A percentile compares a stretch with the other conserved stretches of the same genome.
Conservation (phyloP, 192 early-diverging fungal genomes). For the Chytriomyces sp. region DNA sequence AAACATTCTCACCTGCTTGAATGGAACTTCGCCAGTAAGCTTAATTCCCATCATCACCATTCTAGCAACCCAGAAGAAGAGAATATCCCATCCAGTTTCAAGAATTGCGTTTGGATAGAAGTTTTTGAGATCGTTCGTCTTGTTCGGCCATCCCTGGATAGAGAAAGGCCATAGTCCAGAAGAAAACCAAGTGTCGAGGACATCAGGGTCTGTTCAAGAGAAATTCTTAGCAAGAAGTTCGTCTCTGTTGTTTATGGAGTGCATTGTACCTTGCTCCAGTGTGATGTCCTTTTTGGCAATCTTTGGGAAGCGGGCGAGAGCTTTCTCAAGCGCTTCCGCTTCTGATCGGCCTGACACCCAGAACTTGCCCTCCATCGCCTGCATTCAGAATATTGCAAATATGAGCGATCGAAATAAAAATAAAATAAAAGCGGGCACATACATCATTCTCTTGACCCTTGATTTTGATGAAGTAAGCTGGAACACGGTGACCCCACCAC, state of each 20-base stretch:
- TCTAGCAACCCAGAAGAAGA: slow-evolving; percentile 99
- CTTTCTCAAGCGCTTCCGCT: slow-evolving; percentile 76
- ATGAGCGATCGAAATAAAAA: slow-evolving; percentile 7
- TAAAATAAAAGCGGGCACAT: slow-evolving; percentile 20
- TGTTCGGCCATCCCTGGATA: slow-evolving; percentile 94
- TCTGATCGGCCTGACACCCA: slow-evolving; percentile 89
- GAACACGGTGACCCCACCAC: slow-evolving; percentile 99
- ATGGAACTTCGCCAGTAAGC: slow-evolving; percentile 93
- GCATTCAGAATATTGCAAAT: slow-evolving; percentile 3
- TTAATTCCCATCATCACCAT: slow-evolving; percentile 99
- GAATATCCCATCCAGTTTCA: slow-evolving; percentile 98
- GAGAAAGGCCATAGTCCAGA: slow-evolving; percentile 99
- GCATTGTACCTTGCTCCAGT: slow-evolving; percentile 73
- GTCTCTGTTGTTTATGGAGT: neutral
- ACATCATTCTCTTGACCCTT: slow-evolving; percentile 48
- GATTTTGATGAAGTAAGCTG: slow-evolving; percentile 92
- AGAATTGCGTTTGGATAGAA: slow-evolving; percentile 93
- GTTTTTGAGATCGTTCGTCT: slow-evolving; percentile 79
- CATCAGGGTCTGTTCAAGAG: slow-evolving; percentile 76
- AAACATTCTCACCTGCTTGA: slow-evolving; percentile 59
- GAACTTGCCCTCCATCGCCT: slow-evolving; percentile 64
- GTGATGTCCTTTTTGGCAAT: slow-evolving; percentile 67
- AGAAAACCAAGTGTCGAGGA: slow-evolving; percentile 99
- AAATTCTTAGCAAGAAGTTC: neutral
- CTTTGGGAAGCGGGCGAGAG: slow-evolving; percentile 79